Evolutionary conservation across 192 early-diverging fungal species (phyloP).

Genomic region (Dissophora globulifera): DNA sequence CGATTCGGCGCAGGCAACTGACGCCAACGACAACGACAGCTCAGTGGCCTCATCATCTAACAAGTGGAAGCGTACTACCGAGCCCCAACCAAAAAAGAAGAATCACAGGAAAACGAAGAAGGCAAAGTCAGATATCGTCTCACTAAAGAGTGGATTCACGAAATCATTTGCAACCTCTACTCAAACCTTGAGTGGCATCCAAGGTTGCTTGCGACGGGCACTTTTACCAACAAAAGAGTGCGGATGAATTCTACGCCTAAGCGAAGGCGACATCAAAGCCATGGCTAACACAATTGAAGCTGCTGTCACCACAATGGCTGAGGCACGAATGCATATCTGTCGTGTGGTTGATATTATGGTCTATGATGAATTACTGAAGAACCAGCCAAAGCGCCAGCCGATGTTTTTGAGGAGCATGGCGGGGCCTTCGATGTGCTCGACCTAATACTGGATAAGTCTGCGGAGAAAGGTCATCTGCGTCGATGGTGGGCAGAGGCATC

Average conservation of each 20-base stretch:
- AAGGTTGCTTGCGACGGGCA: not conserved
- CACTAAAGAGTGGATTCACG: not conserved
- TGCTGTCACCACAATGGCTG: too few species aligned
- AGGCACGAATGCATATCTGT: too few species aligned
- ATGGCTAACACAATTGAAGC: too few species aligned
- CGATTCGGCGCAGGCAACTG: not conserved
- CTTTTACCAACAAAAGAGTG: not conserved
- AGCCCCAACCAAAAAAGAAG: not conserved
- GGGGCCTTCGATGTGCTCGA: constrained; percentile 1
- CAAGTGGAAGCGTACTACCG: not conserved
- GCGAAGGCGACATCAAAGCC: too few species aligned
- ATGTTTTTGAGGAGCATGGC: not conserved
- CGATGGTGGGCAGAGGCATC: too few species aligned
- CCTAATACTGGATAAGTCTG: not conserved
- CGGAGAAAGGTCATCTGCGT: too few species aligned
- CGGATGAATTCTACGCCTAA: too few species aligned
- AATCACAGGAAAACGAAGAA: not conserved
- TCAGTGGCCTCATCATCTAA: too few species aligned
- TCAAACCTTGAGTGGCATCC: not conserved
- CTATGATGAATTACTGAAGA: not conserved
- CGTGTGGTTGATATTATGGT: not conserved
- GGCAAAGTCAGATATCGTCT: not conserved
- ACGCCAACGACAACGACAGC: too few species aligned
- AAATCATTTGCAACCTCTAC: constrained; percentile 1
- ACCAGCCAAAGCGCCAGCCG: too few species aligned